Base-by-base conservation (phyloP, 257 asterid genomes). In the Verbena officinalis region DNA sequence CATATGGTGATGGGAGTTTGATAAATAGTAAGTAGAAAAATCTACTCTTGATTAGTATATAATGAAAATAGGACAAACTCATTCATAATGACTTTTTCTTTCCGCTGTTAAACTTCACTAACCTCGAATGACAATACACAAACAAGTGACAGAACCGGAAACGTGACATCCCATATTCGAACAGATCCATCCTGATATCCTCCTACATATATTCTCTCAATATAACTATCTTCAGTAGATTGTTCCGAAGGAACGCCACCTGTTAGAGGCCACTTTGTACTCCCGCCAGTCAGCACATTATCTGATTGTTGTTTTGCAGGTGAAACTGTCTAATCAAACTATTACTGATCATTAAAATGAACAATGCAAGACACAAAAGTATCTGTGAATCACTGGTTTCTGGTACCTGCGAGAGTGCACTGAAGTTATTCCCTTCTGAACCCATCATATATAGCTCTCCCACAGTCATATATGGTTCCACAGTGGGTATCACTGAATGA, bases 161-260 rank as follows among this genome's bases (percentile, higher is more conserved):
- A 77, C 0, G 96, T 88, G 70, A 96, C 95, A 76, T 94, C 94
- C 96, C 96, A 94, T 62, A 94, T 68, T 74, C 91, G 88, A 63
- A 88, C 79, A 62, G 85, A 80, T 74, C 99, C 97, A 75, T 90
- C 96, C 71, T 86, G 86, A 86, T 90, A 87, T 48, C 99, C 99
- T 62, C 95, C 96, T 34, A 93, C 65, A 72, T 86, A 85, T 59
- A 90, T 78, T 78, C 87, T 86, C 83, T 83, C 82, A 43, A 83
- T 70, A 39, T 69, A 77, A 60, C 53, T 59, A 60, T 69, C 22
- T 81, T 81, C 95, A 70, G 78, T 43, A 45, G 90, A 68, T 70
- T 61, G 71, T 59, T 75, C 81, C 78, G 70, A 27, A 71, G 86
- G 84, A 79, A 90, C 78, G 20, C 95, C 90, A 67, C 97, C 96